These are phyloP conservation scores for Brassica nigra DNA, from an alignment of 345 rosid genomes.

Conservation along the genomic window DNA sequence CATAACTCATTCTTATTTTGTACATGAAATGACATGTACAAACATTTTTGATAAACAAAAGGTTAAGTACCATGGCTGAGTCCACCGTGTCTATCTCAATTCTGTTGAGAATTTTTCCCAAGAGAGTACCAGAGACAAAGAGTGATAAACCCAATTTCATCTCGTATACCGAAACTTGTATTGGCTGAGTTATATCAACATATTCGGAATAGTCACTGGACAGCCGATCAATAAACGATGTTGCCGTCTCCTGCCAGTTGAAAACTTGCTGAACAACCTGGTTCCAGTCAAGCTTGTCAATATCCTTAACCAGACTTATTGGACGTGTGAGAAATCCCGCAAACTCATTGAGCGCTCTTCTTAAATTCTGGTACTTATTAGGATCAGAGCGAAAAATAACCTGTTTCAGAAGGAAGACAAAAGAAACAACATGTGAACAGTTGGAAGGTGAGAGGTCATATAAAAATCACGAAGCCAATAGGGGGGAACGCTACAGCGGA, in stretches of 20 bases:
- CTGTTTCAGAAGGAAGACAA: conserved; percentile 46
- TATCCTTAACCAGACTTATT: conserved; percentile 46
- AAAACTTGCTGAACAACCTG: conserved; percentile 56
- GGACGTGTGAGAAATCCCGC: conserved; percentile 48
- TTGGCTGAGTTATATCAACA: conserved; percentile 74
- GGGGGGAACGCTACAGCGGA: background rate
- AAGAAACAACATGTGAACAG: conserved; percentile 22
- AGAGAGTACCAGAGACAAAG: conserved; percentile 53
- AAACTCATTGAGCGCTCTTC: conserved; percentile 68
- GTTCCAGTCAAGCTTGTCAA: conserved; percentile 49
- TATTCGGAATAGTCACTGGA: conserved; percentile 66
- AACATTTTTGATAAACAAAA: conserved; percentile 22
- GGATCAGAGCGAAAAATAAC: conserved; percentile 77
- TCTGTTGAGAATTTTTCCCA: conserved; percentile 44
- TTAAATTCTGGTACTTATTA: conserved; percentile 60
- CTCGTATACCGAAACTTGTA: conserved; percentile 91
- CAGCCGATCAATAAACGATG: conserved; percentile 59
- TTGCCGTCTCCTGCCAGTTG: conserved; percentile 92
- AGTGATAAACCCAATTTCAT: conserved; percentile 84
- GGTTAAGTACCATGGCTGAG: conserved; percentile 56
- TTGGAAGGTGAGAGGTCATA: background rate
- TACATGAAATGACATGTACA: conserved; percentile 10
- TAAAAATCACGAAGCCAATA: background rate
- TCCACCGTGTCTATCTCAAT: conserved; percentile 54
- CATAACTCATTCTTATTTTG: conserved; percentile 26